These are phyloP conservation scores for Bacidia rubella DNA, from an alignment of 495 filamentous ascomycete species.

Conservation along the genomic window DNA sequence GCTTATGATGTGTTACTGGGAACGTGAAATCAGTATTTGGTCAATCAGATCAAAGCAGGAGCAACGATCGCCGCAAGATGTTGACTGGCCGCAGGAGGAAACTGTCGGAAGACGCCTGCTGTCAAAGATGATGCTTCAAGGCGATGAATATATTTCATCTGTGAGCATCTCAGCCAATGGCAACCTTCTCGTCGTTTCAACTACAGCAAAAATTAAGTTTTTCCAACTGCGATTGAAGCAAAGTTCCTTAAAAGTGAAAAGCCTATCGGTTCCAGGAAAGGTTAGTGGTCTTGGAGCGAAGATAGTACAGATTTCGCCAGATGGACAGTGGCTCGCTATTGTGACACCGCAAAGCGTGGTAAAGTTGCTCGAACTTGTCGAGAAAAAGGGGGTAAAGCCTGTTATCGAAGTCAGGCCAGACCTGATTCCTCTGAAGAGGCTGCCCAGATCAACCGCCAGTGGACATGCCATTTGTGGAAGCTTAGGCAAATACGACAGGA, in stretches of 20 bases:
- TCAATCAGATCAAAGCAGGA: constrained; percentile 14
- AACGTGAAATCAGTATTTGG: constrained; percentile 78
- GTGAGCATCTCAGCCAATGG: constrained; percentile 62
- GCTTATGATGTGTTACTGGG: constrained; percentile 86
- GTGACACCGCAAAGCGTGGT: constrained; percentile 38
- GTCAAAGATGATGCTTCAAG: constrained; percentile 28
- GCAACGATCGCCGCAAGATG: too few relatives aligned
- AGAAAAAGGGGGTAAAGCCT: constrained; percentile 24
- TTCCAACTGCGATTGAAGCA: constrained; percentile 49
- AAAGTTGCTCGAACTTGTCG: constrained; percentile 31
- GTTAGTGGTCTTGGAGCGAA: constrained; percentile 47
- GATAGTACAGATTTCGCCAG: constrained; percentile 39
- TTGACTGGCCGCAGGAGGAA: background rate
- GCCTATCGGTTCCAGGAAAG: constrained; percentile 43
- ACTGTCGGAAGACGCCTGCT: constrained; percentile 23
- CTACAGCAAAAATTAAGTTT: constrained; percentile 60
- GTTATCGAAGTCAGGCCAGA: constrained; percentile 33
- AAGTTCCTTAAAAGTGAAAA: constrained; percentile 50
- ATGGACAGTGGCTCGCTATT: constrained; percentile 42
- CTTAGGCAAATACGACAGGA: constrained; percentile 64
- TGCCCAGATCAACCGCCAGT: constrained; percentile 41
- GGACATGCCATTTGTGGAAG: constrained; percentile 45
- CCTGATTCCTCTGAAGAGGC: constrained; percentile 41
- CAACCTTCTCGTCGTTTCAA: constrained; percentile 62
- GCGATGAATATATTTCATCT: constrained; percentile 78